Evolutionary conservation across 768 basidiomycete genomes (phyloP).

Genomic region (Boletus rufocinnamomeus): DNA sequence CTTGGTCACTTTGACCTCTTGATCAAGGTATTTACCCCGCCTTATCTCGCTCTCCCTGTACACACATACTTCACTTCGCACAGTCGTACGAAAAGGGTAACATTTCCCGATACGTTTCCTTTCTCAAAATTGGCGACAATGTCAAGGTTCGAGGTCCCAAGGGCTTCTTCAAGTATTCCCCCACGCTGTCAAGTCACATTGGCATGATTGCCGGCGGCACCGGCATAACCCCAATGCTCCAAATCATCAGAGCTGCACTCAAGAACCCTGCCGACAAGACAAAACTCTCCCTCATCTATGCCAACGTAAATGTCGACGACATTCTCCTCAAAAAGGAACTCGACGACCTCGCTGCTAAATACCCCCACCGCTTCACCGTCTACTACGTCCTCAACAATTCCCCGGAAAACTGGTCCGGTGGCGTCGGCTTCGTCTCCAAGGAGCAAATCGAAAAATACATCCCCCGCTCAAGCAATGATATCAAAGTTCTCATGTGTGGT

Average conservation of each 20-base stretch:
- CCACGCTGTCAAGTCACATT: conserved; percentile 71
- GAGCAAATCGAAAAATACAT: conserved; percentile 86
- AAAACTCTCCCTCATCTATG: conserved; percentile 86
- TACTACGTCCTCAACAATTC: conserved; percentile 96
- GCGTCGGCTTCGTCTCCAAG: conserved; percentile 90
- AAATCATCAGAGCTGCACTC: conserved; percentile 93
- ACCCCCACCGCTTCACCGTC: conserved; percentile 73
- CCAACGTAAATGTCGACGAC: conserved; percentile 91
- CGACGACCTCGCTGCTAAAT: conserved; percentile 67
- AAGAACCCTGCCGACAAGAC: conserved; percentile 88
- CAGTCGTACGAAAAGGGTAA: conserved; percentile 97
- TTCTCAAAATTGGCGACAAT: conserved; percentile 84
- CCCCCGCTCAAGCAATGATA: conserved; percentile 62
- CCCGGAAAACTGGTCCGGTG: conserved; percentile 82
- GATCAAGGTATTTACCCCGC: conserved; percentile 70
- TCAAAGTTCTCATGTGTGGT: conserved; percentile 89
- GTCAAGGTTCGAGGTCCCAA: conserved; percentile 95
- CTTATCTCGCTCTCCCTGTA: neutral
- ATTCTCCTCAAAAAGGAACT: conserved; percentile 90
- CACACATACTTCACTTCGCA: neutral
- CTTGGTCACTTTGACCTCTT: conserved; percentile 93
- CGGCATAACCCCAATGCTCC: conserved; percentile 98
- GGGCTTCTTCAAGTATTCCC: conserved; percentile 87
- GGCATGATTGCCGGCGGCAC: conserved; percentile 99
- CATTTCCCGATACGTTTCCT: conserved; percentile 83